A percentile compares a stretch with the other conserved stretches of the same genome.
Evolutionary conservation across 129 eudicot species (phyloP).

Genomic region (carrot (Daucus carota)): DNA sequence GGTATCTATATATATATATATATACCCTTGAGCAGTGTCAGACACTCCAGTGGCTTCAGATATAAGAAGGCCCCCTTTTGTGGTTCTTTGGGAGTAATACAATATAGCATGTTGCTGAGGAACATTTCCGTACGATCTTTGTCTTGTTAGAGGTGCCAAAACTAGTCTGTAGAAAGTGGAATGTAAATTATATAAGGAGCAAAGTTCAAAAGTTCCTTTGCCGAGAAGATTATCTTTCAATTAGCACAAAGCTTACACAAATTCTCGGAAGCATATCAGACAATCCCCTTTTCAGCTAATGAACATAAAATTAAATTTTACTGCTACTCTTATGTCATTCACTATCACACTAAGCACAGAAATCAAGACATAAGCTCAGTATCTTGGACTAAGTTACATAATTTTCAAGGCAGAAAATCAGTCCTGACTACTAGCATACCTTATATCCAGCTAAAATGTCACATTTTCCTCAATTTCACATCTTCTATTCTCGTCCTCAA

Average conservation of each 20-base stretch:
- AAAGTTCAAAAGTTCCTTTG: not conserved
- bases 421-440: too few relatives aligned
- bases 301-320: not conserved
- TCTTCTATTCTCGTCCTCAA: not conserved
- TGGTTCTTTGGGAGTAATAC: not conserved
- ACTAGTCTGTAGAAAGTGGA: not conserved
- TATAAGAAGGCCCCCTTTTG: conserved; percentile 7
- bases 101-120: conserved; percentile 5
- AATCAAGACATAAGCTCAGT: too few relatives aligned
- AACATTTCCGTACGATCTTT: not conserved
- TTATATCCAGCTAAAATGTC: too few relatives aligned
- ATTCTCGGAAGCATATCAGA: not conserved
- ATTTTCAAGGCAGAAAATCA: not conserved
- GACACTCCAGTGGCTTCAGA: not conserved
- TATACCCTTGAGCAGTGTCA: conserved; percentile 7
- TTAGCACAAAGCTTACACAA: not conserved
- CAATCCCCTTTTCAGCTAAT: not conserved
- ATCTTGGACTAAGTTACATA: too few relatives aligned
- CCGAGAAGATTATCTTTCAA: not conserved
- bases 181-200: not conserved
- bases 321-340: not conserved
- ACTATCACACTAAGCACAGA: too few relatives aligned
- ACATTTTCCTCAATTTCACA: not conserved
- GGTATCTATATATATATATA: not conserved
- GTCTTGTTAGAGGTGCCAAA: conserved; percentile 9